Base-by-base conservation (phyloP, 169 alveolate genomes). In the Eimeria brunetti region DNA sequence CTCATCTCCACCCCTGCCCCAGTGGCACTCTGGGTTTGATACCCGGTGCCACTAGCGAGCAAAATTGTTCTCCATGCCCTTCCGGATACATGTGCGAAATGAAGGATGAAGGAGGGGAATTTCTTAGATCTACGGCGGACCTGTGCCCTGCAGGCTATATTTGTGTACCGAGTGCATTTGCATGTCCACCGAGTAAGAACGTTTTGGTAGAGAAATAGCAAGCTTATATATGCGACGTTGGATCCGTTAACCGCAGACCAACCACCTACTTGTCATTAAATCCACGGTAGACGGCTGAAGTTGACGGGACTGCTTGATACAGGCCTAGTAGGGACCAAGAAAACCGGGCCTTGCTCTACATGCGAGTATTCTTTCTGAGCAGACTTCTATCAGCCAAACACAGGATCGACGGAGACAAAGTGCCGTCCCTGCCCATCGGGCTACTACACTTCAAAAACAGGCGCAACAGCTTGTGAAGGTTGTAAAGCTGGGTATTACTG, bases 21-120 rank as follows among this genome's bases (percentile, higher is more conserved):
- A 62, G 62, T 58, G 92, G 92, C 38, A 86, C 92, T 36, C 83
- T 86, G 44, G 92, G 92, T 22, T 62, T 86, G 44, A 62, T 86
- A 24, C 83, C 92, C 6, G 92, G 92, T 0, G 92, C 92, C n/a
- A 86, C 92, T n/a, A 86, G 92, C 92, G 64, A 60, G 62, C 78
- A 86, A 27, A 62, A 38, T 81, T 86, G 92, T 27, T 86, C 92
- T 36, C 92, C 92, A 11, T 86, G 92, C 20, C 92, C 92, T 86
- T 69, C 92, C 36, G 92, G 92, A 30, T 86, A 86, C 71, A 60
- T 62, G 71, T 86, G 92, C 92, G 60, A 86, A 62, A 49, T 49
- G 92, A 62, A 36, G 80, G 92, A 86, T 86, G 81, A 58, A 38
- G 92, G 81, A 60, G 81, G 81, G 64, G 80, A 86, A 64, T 86